phyloP scores from a whole-genome alignment of 2,329 filamentous ascomycete genomes.

The Westerdykella sp. region DNA sequence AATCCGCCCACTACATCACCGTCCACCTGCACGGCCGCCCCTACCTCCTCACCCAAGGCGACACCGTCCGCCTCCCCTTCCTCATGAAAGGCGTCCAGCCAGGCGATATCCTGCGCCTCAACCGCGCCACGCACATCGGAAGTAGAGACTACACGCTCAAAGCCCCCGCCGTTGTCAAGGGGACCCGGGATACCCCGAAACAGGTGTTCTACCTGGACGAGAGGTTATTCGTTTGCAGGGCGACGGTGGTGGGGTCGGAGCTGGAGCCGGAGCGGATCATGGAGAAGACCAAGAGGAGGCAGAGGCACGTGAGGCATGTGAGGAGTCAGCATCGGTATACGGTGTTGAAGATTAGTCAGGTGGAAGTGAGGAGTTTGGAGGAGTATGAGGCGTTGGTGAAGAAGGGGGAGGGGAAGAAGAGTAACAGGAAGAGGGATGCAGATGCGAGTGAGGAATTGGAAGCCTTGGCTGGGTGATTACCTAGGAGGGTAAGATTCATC shows the following conservation, averaged over 20 bases:
- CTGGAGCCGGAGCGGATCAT: conserved; percentile 54
- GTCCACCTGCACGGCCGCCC: conserved; percentile 72
- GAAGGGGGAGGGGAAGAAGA: conserved; percentile 44
- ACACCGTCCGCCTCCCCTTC: conserved; percentile 46
- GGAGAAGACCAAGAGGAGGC: conserved; percentile 60
- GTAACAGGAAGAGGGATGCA: conserved; percentile 35
- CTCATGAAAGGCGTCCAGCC: conserved; percentile 49
- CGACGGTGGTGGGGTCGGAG: conserved; percentile 78
- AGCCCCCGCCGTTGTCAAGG: conserved; percentile 33
- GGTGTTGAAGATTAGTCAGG: conserved; percentile 73
- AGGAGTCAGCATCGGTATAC: conserved; percentile 91
- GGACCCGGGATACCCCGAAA: conserved; percentile 25
- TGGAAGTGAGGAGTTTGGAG: conserved; percentile 59
- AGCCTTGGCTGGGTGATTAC: neutral
- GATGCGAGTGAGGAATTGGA: conserved; percentile 6
- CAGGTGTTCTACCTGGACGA: conserved; percentile 65
- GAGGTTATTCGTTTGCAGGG: conserved; percentile 75
- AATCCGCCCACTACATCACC: conserved; percentile 71
- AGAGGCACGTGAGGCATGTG: conserved; percentile 62
- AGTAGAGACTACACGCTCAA: conserved; percentile 87
- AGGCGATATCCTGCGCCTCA: conserved; percentile 81
- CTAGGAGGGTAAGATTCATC: neutral
- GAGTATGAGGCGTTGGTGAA: conserved; percentile 59
- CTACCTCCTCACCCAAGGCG: conserved; percentile 64
- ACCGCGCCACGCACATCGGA: conserved; percentile 75